Evolutionary conservation across 2,329 filamentous ascomycete species (phyloP).

Genomic region (Corniculantispora saksenae): DNA sequence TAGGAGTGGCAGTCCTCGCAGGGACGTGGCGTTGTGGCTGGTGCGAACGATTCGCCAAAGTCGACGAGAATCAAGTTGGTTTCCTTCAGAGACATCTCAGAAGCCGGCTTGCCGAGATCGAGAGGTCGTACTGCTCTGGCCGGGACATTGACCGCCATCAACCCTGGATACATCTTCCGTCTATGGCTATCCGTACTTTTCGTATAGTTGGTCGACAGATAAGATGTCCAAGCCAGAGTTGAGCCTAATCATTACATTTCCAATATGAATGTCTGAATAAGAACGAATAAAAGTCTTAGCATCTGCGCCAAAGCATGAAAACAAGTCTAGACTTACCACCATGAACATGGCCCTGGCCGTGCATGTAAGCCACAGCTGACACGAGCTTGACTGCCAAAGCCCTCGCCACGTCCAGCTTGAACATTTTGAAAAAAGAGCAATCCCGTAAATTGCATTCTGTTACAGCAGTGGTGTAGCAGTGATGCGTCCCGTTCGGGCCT

Average conservation of each 20-base stretch:
- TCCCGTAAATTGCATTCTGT: conserved; percentile 25
- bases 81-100: conserved; percentile 32
- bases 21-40: conserved; percentile 24
- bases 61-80: conserved; percentile 33
- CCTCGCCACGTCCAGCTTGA: conserved; percentile 25
- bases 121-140: conserved; percentile 26
- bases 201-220: conserved; percentile 33
- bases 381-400: conserved; percentile 25
- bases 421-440: conserved; percentile 19
- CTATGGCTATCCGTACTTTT: conserved; percentile 32
- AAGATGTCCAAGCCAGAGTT: conserved; percentile 26
- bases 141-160: conserved; percentile 30
- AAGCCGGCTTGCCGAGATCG: conserved; percentile 30
- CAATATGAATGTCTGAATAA: conserved; percentile 29
- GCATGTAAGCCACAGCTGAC: conserved; percentile 30
- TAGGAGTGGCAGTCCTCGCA: conserved; percentile 27
- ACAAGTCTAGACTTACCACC: conserved; percentile 29
- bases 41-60: conserved; percentile 36
- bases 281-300: conserved; percentile 20
- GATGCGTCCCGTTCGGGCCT: no score
- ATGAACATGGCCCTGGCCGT: conserved; percentile 31
- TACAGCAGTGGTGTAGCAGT: no score
- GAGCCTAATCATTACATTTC: conserved; percentile 25
- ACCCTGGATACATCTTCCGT: conserved; percentile 27
- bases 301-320: conserved; percentile 27